phyloP scores from a whole-genome alignment of 2,329 filamentous ascomycete genomes.

The Aspergillus aculeatinus region DNA sequence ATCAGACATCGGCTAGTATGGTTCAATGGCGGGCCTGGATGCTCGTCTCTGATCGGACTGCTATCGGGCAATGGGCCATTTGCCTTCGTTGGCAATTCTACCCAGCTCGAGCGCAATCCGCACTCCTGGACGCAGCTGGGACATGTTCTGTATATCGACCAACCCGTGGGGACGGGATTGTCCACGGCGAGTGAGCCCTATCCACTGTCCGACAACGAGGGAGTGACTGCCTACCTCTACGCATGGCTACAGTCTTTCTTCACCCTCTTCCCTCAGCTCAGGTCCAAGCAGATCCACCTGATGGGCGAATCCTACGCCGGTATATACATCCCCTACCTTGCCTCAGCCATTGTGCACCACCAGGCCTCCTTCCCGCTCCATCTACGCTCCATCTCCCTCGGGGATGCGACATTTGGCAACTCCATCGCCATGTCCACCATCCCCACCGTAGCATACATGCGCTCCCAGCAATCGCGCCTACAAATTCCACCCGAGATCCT shows the following conservation, averaged over 20 bases:
- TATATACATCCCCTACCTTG: conserved; percentile 40
- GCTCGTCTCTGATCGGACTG: conserved; percentile 35
- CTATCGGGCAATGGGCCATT: conserved; percentile 17
- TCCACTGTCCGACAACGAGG: conserved; percentile 27
- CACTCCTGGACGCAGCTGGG: conserved; percentile 34
- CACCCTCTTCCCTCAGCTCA: conserved; percentile 30
- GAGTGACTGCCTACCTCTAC: conserved; percentile 32
- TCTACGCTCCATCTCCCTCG: conserved; percentile 37
- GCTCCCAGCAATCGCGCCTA: conserved; percentile 25
- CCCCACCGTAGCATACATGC: conserved; percentile 29
- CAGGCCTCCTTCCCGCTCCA: conserved; percentile 28
- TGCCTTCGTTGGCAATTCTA: conserved; percentile 20
- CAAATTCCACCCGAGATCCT: conserved; percentile 30
- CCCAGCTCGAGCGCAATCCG: conserved; percentile 23
- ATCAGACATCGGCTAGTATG: conserved; percentile 25
- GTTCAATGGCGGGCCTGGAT: conserved; percentile 40
- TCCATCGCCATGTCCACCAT: conserved; percentile 36
- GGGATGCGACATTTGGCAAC: conserved; percentile 39
- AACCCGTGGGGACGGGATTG: conserved; percentile 38
- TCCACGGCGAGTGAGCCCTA: conserved; percentile 33
- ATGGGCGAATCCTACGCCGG: conserved; percentile 42
- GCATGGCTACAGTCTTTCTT: conserved; percentile 35
- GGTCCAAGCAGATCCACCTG: conserved; percentile 34
- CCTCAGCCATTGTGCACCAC: conserved; percentile 31
- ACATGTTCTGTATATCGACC: conserved; percentile 39